These are phyloP conservation scores for Melampsora larici-populina DNA, from an alignment of 1,284 basidiomycete genomes.

Conservation along the genomic window DNA sequence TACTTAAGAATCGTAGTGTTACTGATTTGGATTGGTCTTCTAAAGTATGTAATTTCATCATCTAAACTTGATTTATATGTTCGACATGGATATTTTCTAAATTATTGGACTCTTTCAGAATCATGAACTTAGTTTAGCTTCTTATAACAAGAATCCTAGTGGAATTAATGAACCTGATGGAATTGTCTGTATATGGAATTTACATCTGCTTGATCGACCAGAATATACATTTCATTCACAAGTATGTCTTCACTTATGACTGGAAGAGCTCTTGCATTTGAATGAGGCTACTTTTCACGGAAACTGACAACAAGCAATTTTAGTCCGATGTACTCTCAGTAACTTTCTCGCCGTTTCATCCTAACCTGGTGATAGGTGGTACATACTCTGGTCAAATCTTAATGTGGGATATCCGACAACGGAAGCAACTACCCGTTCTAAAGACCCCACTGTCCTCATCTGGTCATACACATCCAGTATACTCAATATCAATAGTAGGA, in stretches of 20 bases:
- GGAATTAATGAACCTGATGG: constrained; percentile 91
- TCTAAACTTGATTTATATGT: not conserved
- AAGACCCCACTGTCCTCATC: constrained; percentile 88
- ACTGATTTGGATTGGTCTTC: constrained; percentile 97
- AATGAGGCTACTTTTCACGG: not conserved
- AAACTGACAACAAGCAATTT: not conserved
- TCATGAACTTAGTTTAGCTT: constrained; percentile 87
- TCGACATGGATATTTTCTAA: not conserved
- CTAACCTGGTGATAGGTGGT: constrained; percentile 93
- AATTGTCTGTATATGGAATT: constrained; percentile 94
- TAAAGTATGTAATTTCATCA: constrained; percentile 66
- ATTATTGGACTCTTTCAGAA: constrained; percentile 61
- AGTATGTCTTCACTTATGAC: constrained; percentile 56
- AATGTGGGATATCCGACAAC: constrained; percentile 97
- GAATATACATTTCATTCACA: constrained; percentile 98
- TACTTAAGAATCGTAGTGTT: constrained; percentile 84
- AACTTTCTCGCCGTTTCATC: constrained; percentile 94
- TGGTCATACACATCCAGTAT: constrained; percentile 97
- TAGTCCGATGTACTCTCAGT: constrained; percentile 96
- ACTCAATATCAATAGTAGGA: constrained; percentile 93
- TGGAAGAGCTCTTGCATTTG: too few relatives aligned
- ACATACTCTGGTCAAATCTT: constrained; percentile 98
- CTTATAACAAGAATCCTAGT: constrained; percentile 92
- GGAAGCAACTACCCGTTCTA: constrained; percentile 80
- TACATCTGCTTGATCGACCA: constrained; percentile 87